These are phyloP conservation scores for Malus hybrid DNA, from an alignment of 331 rosid species.

Conservation along the genomic window DNA sequence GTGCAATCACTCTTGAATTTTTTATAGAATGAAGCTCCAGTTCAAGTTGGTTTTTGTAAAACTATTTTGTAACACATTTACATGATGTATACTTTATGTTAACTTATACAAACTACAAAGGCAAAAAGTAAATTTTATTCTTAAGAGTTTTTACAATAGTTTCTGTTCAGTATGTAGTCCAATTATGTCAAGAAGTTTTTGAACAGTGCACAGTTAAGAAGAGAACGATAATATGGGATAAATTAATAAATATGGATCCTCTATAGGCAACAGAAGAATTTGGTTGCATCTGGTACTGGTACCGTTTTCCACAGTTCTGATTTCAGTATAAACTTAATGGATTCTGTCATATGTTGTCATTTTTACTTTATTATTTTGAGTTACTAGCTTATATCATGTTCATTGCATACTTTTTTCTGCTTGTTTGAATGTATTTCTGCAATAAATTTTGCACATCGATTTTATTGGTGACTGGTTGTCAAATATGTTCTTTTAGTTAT, in stretches of 20 bases:
- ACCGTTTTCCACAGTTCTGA: not conserved
- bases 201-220: not conserved
- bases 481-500: not conserved
- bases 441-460: not conserved
- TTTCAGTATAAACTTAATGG: not conserved
- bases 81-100: not conserved
- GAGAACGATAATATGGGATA: not conserved
- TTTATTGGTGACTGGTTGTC: not conserved
- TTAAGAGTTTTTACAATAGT: not conserved
- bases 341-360: not conserved
- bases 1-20: not conserved
- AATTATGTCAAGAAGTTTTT: not conserved
- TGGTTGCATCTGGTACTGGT: not conserved
- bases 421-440: not conserved
- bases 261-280: not conserved
- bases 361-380: not conserved
- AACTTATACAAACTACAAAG: too few species aligned
- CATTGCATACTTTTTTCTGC: not conserved
- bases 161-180: not conserved
- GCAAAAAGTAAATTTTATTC: not conserved
- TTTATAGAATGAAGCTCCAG: not conserved
- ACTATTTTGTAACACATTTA: not conserved
- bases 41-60: not conserved
- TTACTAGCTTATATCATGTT: not conserved
- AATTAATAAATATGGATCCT: not conserved